Conservation (phyloP, 495 filamentous ascomycete genomes). For the Lophiotrema nucula region DNA sequence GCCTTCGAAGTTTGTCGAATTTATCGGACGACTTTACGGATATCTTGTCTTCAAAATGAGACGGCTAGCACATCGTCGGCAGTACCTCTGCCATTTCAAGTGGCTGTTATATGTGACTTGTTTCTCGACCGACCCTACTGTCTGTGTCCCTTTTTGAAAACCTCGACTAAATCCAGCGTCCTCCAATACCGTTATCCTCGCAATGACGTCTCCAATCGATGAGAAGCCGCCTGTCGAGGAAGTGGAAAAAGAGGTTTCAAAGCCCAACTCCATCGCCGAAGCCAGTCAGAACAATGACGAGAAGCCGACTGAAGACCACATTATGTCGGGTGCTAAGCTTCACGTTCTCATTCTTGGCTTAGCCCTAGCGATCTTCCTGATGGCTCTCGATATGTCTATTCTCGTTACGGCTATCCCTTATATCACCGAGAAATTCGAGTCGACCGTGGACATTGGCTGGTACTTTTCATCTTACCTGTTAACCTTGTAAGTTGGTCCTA, state of each 20-base stretch:
- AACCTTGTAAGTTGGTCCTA: slow-evolving; percentile 3
- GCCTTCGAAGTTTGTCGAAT: too few species aligned
- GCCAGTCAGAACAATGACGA: not conserved
- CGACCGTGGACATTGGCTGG: slow-evolving; percentile 75
- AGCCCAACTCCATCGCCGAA: not conserved
- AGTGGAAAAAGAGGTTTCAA: not conserved
- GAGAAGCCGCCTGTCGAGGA: not conserved
- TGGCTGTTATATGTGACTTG: too few species aligned
- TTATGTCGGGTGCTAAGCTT: slow-evolving; percentile 18
- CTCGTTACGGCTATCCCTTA: slow-evolving; percentile 63
- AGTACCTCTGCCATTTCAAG: too few species aligned
- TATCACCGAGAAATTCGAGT: slow-evolving; percentile 75
- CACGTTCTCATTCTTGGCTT: slow-evolving; percentile 21
- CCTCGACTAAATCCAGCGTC: too few species aligned
- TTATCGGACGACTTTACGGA: too few species aligned
- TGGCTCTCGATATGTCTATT: slow-evolving; percentile 25
- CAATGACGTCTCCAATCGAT: not conserved
- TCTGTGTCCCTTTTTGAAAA: too few species aligned
- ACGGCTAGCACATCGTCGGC: too few species aligned
- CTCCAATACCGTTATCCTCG: too few species aligned
- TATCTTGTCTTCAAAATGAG: too few species aligned
- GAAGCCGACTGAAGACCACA: slow-evolving; percentile 5
- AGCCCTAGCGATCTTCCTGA: slow-evolving; percentile 18
- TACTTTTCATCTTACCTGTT: slow-evolving; percentile 45
- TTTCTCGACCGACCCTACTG: too few species aligned